Percentiles rank a stretch among this genome's conserved stretches.
Conservation (phyloP, 192 early-diverging fungal genomes). For the Podila epigama region DNA sequence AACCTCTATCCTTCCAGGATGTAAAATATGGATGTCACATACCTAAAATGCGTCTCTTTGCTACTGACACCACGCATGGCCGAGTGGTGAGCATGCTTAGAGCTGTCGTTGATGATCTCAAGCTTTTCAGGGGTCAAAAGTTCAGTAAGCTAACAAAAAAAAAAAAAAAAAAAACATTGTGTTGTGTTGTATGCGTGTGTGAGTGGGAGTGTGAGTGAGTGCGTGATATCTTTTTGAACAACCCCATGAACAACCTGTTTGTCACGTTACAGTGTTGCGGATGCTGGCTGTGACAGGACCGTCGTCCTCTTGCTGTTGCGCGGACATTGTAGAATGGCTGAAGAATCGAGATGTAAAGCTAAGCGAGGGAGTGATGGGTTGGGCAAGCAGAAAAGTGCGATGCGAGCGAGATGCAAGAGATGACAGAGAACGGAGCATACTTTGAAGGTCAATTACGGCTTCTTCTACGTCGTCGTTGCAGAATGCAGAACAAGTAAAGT, state of each 20-base stretch:
- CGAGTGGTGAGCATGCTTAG: slow-evolving; percentile 82
- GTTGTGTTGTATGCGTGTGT: neutral
- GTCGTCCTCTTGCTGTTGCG: slow-evolving; percentile 36
- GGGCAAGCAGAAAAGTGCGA: neutral
- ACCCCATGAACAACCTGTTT: neutral
- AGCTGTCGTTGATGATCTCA: slow-evolving; percentile 81
- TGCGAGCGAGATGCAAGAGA: neutral
- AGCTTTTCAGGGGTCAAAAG: slow-evolving; percentile 64
- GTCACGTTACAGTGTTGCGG: slow-evolving; percentile 28
- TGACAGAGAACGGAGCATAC: neutral
- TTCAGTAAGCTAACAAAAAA: slow-evolving; percentile 30
- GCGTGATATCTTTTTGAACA: neutral
- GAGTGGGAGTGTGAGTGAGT: neutral
- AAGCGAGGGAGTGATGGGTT: neutral
- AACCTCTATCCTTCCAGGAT: too few relatives aligned
- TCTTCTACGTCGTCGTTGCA: too few relatives aligned
- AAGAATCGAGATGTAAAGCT: neutral
- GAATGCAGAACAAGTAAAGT: too few relatives aligned
- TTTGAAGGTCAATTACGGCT: too few relatives aligned
- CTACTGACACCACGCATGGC: slow-evolving; percentile 83
- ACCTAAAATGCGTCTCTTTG: slow-evolving; percentile 88
- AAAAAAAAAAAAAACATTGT: neutral
- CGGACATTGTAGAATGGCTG: slow-evolving; percentile 29
- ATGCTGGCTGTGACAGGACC: slow-evolving; percentile 43
- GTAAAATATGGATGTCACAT: too few relatives aligned